Base-by-base conservation (phyloP, 164 flowering plant genomes). In the Magnolia sinica region DNA sequence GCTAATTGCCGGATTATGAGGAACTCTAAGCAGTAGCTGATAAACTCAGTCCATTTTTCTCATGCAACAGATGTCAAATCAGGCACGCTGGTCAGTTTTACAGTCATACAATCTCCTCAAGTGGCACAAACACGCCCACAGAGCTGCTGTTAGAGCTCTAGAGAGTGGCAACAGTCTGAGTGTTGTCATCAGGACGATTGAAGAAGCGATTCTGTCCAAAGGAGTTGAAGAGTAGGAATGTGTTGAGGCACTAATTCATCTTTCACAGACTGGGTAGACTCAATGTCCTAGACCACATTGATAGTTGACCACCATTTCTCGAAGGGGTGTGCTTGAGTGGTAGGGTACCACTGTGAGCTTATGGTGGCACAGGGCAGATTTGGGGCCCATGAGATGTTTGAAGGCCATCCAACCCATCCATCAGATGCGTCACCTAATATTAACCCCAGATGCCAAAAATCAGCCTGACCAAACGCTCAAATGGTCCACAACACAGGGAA, bases 71-170 rank as follows among this genome's bases (percentile, higher is more conserved):
- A 95, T 93, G 98, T 90, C 98, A 73, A 95, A 95, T 85, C 98
- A 89, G 80, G 98, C 98, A 71, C 87, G 98, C 71, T 95, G 98
- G 98, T 87, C 98, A 31, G 93, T 93, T 70, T 84, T 91, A 69
- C 98, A 95, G 81, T 90, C 98, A 4, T 93, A 89, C 84, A 95
- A 95, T 82, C 88, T 95, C 79, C 92, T 95, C 67, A 95, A 95
- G 77, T 92, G 97, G 97, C 94, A 95, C 78, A 90, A 79, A 81
- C 73, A 81, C 58, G 97, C 97, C 11, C 98, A 93, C 77, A 79
- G 82, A 63, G 97, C 91, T 72, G 98, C 96, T 79, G 90, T 95
- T 65, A 89, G 86, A 85, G 96, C 93, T 81, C 82, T 95, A 74
- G 94, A 92, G 87, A 87, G 81, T 79, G 93, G 98, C 37, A 73